Conservation (phyloP, 2,329 filamentous ascomycete genomes). For the Aspergillus sp. region DNA sequence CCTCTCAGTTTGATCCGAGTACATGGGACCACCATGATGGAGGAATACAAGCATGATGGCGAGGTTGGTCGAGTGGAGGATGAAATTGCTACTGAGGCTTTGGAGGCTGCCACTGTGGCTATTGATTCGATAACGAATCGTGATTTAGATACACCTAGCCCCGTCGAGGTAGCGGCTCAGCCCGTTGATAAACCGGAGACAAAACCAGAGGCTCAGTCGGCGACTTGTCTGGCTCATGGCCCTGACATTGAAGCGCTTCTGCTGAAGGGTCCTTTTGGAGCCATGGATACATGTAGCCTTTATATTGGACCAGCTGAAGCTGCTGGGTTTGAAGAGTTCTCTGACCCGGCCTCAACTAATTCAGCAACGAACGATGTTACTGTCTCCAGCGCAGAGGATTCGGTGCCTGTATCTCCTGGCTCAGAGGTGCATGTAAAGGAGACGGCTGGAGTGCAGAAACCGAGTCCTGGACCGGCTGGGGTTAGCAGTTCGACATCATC, state of each 20-base stretch:
- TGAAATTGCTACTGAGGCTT: slow-evolving; percentile 56
- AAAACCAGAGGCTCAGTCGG: slow-evolving; percentile 4
- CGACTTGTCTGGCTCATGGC: slow-evolving; percentile 12
- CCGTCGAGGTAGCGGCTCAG: slow-evolving; percentile 20
- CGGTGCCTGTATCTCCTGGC: neutral
- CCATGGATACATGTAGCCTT: slow-evolving; percentile 11
- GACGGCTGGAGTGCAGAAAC: slow-evolving; percentile 14
- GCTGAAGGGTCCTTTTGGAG: neutral
- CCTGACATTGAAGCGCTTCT: slow-evolving; percentile 11
- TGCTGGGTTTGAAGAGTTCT: slow-evolving; percentile 8
- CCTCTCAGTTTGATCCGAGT: slow-evolving; percentile 85
- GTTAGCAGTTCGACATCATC: slow-evolving; percentile 10
- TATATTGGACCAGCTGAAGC: slow-evolving; percentile 9
- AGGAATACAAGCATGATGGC: slow-evolving; percentile 85
- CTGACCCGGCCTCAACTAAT: slow-evolving; percentile 8
- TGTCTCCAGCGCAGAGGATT: slow-evolving; percentile 1
- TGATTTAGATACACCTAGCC: slow-evolving; percentile 9
- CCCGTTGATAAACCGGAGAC: slow-evolving; percentile 3
- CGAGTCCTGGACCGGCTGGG: slow-evolving; percentile 5
- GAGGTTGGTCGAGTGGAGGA: slow-evolving; percentile 57
- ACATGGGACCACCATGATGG: slow-evolving; percentile 89
- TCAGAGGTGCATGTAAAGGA: slow-evolving; percentile 7
- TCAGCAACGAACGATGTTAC: slow-evolving; percentile 2
- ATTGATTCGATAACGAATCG: slow-evolving; percentile 11
- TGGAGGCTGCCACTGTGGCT: slow-evolving; percentile 15